Conservation (phyloP, 2,329 filamentous ascomycete species). For the Ophiostoma sp. region DNA sequence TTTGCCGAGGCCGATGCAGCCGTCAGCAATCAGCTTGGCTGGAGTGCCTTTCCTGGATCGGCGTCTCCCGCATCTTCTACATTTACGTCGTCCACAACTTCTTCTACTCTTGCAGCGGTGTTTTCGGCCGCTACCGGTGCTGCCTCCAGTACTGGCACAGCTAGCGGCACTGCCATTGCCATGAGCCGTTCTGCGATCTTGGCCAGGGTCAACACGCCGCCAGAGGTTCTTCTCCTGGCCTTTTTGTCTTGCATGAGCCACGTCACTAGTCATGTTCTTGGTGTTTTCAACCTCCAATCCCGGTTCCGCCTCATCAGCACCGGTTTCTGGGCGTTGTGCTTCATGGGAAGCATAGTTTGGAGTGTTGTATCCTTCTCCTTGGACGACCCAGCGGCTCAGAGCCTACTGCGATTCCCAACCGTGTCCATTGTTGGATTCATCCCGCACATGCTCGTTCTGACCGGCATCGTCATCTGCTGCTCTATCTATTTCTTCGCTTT, state of each 20-base stretch:
- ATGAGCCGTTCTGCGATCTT: constrained; percentile 63
- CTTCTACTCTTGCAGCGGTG: constrained; percentile 28
- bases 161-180: constrained; percentile 39
- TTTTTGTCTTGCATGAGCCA: constrained; percentile 88
- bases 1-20: constrained; percentile 94
- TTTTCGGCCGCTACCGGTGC: constrained; percentile 30
- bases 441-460: constrained; percentile 80
- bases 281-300: constrained; percentile 72
- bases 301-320: constrained; percentile 80
- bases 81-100: background rate
- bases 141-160: constrained; percentile 23
- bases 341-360: constrained; percentile 79
- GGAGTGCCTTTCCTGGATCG: constrained; percentile 50
- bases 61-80: background rate
- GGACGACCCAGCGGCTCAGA: constrained; percentile 55
- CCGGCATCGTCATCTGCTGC: constrained; percentile 70
- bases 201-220: constrained; percentile 76
- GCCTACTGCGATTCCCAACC: constrained; percentile 80
- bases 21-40: constrained; percentile 71
- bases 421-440: constrained; percentile 94
- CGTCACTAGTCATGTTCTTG: constrained; percentile 75
- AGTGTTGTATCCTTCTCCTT: constrained; percentile 60
- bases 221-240: constrained; percentile 80
- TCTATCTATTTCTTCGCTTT: constrained; percentile 74
- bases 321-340: constrained; percentile 81